Conservation (phyloP, 2,329 filamentous ascomycete genomes). For the Scytalidium sp. region DNA sequence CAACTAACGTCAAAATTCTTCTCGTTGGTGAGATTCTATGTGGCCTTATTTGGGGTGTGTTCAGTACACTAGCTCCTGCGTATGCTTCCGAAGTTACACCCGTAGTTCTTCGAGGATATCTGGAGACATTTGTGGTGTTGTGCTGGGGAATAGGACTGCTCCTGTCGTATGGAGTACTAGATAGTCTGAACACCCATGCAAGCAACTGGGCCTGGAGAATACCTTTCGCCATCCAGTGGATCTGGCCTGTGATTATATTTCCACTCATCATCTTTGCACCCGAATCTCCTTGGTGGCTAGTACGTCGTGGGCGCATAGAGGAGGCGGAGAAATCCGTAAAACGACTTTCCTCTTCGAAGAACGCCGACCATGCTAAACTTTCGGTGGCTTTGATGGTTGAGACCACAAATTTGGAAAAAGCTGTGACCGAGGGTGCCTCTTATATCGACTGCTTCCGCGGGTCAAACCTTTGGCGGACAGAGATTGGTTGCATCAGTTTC, state of each 20-base stretch:
- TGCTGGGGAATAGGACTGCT: conserved; percentile 46
- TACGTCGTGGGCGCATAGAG: conserved; percentile 36
- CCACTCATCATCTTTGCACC: conserved; percentile 40
- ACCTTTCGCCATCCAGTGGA: conserved; percentile 44
- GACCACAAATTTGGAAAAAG: conserved; percentile 50
- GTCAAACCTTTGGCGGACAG: conserved; percentile 43
- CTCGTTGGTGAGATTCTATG: conserved; percentile 43
- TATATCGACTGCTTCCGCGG: conserved; percentile 46
- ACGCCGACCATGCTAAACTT: conserved; percentile 35
- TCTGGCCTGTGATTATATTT: conserved; percentile 43
- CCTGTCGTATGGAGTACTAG: conserved; percentile 42
- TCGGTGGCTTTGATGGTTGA: conserved; percentile 48
- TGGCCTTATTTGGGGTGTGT: conserved; percentile 46
- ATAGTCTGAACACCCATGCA: conserved; percentile 35
- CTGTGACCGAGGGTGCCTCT: conserved; percentile 34
- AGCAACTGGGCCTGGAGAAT: conserved; percentile 45
- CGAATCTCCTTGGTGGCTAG: conserved; percentile 46
- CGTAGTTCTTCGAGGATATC: conserved; percentile 45
- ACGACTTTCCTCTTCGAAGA: conserved; percentile 24
- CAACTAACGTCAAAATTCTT: conserved; percentile 38
- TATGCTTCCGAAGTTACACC: conserved; percentile 44
- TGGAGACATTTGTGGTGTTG: conserved; percentile 48
- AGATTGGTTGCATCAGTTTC: conserved; percentile 54
- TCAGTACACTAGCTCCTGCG: conserved; percentile 34
- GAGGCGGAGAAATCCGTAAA: conserved; percentile 39